Base-by-base conservation (phyloP, 768 basidiomycete genomes). In the Suillus luteus region DNA sequence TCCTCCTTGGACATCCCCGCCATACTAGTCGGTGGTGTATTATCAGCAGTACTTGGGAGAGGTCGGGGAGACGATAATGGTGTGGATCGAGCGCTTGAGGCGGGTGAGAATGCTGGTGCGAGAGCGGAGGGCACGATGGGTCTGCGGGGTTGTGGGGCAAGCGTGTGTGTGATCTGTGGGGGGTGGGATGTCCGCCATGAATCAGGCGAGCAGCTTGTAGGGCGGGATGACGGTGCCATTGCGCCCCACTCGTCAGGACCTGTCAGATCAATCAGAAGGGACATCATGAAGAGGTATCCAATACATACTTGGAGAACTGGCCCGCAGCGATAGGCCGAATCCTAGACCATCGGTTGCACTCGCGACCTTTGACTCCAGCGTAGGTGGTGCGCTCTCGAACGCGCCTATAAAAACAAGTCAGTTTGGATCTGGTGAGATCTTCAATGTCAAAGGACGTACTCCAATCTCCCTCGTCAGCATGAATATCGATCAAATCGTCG, bases 381-480 rank as follows among this genome's bases (percentile, higher is more conserved):
- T 73, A 1, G 73, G 68, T 46, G 82, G 76, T 33, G 69, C 84
- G 62, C 84, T 85, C 74, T 93, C 91, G 67, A 94, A 94, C n/a
- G 87, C 90, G 71, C 86, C 92, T 90, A 60, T 14, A 61, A 62
- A 7, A 55, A 19, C 8, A 6, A 3, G 48, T 24, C 61, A 49
- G 1, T 44, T 2, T 2, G 14, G 19, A 33, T 33, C 33, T 7
- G 11, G 17, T 41, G 57, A 58, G 11, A 31, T 31, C 24, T 24
- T 27, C 10, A 31, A 54, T 52, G 54, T 44, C n/a, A 41, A 22
- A 63, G 14, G 3, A 82, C 89, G 72, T 73, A 92, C 96, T 91
- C 96, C 96, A 99, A 72, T 98, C 96, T 69, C 89, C 96, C 31
- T 88, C 85, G 69, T 99, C 96, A 0, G 92, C 95, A 70, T 95